phyloP scores from a whole-genome alignment of 129 eudicot species.

The Saposhnikovia divaricata region DNA sequence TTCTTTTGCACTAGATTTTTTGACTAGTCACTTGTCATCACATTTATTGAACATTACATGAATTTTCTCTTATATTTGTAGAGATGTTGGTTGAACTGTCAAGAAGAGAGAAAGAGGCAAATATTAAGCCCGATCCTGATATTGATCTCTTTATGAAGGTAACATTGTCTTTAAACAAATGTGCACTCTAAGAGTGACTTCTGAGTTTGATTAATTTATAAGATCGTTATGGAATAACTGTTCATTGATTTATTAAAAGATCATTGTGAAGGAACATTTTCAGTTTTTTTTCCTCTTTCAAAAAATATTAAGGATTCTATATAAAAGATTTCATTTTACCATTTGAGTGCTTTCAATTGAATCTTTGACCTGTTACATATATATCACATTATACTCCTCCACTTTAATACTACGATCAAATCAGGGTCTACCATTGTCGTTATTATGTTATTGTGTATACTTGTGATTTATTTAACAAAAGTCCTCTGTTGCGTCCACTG shows the following conservation, averaged over 20 bases:
- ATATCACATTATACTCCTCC: neutral
- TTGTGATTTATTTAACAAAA: neutral
- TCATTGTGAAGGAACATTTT: neutral
- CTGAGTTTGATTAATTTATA: neutral
- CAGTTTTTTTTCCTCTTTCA: too few relatives aligned
- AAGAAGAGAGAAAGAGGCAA: conserved; percentile 59
- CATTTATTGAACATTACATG: neutral
- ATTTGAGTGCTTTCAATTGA: too few relatives aligned
- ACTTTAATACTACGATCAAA: neutral
- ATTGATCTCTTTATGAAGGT: conserved; percentile 72
- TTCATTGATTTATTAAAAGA: neutral
- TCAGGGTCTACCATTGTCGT: neutral
- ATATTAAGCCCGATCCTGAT: conserved; percentile 61
- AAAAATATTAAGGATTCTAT: too few relatives aligned
- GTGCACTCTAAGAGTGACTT: neutral
- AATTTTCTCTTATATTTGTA: conserved; percentile 5
- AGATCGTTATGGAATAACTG: neutral
- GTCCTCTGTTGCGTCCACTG: neutral
- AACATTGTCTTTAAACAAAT: neutral
- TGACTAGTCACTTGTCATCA: neutral
- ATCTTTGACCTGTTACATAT: too few relatives aligned
- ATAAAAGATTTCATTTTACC: too few relatives aligned
- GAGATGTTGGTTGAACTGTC: conserved; percentile 61
- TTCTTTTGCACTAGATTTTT: neutral
- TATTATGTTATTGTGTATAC: neutral